phyloP scores from a whole-genome alignment of 768 basidiomycete species.

The Boletus eberwhitei region DNA sequence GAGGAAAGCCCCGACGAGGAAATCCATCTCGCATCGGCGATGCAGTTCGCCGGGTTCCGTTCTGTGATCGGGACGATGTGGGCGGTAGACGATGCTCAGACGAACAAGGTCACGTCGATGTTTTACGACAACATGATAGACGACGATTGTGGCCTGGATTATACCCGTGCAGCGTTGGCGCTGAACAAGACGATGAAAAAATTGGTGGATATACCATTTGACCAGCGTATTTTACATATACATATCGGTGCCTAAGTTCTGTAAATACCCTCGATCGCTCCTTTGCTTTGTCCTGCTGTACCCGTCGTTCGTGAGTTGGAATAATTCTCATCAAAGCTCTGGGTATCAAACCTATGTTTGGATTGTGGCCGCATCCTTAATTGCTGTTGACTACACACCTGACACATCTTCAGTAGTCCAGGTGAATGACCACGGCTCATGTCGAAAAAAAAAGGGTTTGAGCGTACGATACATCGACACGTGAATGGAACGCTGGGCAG shows the following conservation, averaged over 20 bases:
- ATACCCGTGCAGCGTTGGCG: no score
- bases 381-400: no score
- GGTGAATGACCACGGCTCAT: no score
- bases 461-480: no score
- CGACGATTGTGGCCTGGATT: background rate
- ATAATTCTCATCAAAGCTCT: no score
- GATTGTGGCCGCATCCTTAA: no score
- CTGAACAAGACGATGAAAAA: no score
- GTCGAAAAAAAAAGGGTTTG: no score
- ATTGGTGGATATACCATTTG: background rate
- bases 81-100: background rate
- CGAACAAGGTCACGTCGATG: background rate
- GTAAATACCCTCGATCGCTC: no score
- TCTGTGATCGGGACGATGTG: slow-evolving; percentile 2
- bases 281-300: background rate
- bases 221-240: background rate
- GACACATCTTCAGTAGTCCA: no score
- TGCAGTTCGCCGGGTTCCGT: background rate
- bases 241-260: background rate
- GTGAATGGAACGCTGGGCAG: no score
- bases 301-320: background rate
- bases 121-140: background rate
- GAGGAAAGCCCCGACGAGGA: slow-evolving; percentile 9
- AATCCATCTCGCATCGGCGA: background rate
- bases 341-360: no score